Evolutionary conservation across 352 stramenopile species (phyloP).

Genomic region (Phytopythium cucurbitacearum): DNA sequence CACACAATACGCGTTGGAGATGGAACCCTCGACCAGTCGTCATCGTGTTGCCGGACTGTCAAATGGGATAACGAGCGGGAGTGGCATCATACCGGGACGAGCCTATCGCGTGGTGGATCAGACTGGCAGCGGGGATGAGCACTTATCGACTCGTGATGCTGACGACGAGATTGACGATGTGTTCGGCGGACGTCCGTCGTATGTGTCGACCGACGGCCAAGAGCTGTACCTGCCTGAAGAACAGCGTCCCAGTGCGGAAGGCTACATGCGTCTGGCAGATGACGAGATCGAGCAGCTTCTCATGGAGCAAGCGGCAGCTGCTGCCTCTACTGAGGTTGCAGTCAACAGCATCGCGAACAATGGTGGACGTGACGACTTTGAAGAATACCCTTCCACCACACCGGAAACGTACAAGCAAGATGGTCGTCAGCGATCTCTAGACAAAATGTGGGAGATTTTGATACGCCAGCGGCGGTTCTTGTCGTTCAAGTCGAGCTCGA

Average conservation of each 20-base stretch:
- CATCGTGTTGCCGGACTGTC: not conserved
- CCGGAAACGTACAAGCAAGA: constrained; percentile 1
- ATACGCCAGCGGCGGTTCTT: constrained; percentile 54
- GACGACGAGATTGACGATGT: constrained; percentile 13
- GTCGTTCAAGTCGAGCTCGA: constrained; percentile 50
- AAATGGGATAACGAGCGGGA: not conserved
- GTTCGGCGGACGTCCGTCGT: constrained; percentile 49
- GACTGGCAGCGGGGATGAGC: constrained; percentile 1
- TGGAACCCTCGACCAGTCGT: constrained; percentile 6
- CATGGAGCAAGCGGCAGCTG: not conserved
- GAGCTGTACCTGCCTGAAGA: constrained; percentile 28
- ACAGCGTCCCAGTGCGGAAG: constrained; percentile 51
- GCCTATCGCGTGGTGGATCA: not conserved
- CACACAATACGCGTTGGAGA: constrained; percentile 34
- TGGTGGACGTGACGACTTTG: not conserved
- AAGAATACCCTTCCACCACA: constrained; percentile 1
- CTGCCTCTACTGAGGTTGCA: not conserved
- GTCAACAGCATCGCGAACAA: not conserved
- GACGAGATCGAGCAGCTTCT: constrained; percentile 11
- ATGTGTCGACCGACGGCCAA: constrained; percentile 67
- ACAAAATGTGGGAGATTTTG: constrained; percentile 55
- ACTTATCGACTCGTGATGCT: constrained; percentile 2
- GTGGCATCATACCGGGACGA: not conserved
- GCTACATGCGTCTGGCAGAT: constrained; percentile 71
- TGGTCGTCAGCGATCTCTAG: constrained; percentile 10